Evolutionary conservation across 2,329 filamentous ascomycete species (phyloP), one percentile per base, ranked within the genome.

Genomic region (Colletotrichum incanum): DNA sequence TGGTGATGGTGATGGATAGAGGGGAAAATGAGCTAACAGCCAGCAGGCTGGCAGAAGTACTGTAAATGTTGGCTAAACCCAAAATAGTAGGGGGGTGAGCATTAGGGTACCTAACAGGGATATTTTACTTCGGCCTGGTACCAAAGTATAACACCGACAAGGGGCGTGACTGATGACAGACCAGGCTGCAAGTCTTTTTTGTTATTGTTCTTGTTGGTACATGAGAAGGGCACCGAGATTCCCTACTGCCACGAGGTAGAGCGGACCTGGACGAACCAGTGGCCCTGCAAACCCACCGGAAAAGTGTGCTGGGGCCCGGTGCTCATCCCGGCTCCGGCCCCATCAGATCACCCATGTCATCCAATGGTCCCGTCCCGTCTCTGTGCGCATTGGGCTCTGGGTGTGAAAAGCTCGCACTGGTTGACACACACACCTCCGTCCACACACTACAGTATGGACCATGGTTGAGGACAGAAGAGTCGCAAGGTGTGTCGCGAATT

Each of bases 161-260:
- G 47, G 37, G 47, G 45, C 8, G 20, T 23, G 20, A 8, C 16
- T 20, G 58, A 43, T 34, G 60, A 58, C 66, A 45, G n/a, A 43
- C 16, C 45, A 34, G 34, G 16, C 49, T 39, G 26, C 23, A 31
- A 34, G 11, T 23, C 12, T 18, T 31, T 20, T 28, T 54, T 18
- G 12, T n/a, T 47, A 14, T 23, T 23, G 26, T n/a, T n/a, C n/a
- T 65, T 39, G 16, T 8, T 45, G 31, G 39, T 68, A 64, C 50
- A 26, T 50, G 59, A 31, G 16, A 26, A 50, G 7, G n/a, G 16
- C 49, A 56, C n/a, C 34, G 49, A 37, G 14, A 39, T 14, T 26
- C 50, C 66, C 26, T 70, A 65, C 67, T 34, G 39, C 54, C 26
- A 70, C 45, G 37, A 69, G 66, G 67, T 66, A 59, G n/a, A 64